These are phyloP conservation scores for Monosporascus sp. DNA, from an alignment of 2,329 filamentous ascomycete species.

Conservation along the genomic window DNA sequence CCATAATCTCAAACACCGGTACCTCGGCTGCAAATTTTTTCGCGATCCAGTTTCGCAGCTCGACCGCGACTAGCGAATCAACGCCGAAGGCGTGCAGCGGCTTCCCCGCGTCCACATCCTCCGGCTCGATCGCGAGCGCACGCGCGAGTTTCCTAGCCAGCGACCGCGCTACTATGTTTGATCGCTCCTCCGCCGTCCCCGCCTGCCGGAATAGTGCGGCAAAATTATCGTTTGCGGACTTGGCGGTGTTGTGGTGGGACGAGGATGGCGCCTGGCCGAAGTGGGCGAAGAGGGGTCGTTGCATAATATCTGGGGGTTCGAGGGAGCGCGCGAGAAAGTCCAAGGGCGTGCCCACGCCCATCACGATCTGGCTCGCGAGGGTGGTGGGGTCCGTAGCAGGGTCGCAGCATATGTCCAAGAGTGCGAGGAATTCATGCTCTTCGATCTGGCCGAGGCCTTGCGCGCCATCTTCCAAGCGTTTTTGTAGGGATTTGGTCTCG, in stretches of 20 bases:
- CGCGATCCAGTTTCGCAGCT: not conserved
- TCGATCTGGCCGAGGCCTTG: not conserved
- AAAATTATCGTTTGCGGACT: not conserved
- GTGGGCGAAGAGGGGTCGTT: slow-evolving; percentile 1
- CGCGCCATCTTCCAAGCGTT: not conserved
- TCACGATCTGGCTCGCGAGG: not conserved
- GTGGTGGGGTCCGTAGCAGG: not conserved
- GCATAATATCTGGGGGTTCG: not conserved
- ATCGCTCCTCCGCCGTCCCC: not conserved
- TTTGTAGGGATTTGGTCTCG: not conserved
- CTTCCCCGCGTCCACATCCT: not conserved
- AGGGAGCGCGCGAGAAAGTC: not conserved
- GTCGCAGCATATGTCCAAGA: not conserved
- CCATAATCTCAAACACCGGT: not conserved
- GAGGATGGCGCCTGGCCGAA: not conserved
- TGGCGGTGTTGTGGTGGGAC: not conserved
- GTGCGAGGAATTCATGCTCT: not conserved
- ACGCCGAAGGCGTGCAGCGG: not conserved
- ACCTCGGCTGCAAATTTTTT: not conserved
- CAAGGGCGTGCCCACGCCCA: not conserved
- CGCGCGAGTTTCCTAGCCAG: too few species aligned
- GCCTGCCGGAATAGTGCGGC: not conserved
- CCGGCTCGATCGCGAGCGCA: too few species aligned
- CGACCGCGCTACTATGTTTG: too few species aligned
- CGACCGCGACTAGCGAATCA: not conserved